Base-by-base conservation (phyloP, 139 green algal genomes). In the Picochlorum sp. region DNA sequence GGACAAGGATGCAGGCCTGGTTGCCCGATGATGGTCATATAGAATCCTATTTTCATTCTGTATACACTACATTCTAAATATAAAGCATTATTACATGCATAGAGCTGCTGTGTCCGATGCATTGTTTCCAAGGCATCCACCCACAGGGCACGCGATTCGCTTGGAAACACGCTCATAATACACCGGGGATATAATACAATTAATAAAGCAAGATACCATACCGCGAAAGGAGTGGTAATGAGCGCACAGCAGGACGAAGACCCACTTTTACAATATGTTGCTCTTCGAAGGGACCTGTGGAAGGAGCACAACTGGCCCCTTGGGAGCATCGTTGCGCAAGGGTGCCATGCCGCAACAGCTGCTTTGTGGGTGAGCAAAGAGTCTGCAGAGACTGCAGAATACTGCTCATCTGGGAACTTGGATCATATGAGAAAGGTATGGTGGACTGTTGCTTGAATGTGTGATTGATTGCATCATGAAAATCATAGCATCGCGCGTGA, bases 351-450 rank as follows among this genome's bases (percentile, higher is more conserved):
- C 6, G 79, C 83, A 4, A 83, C 82, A 2, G 90, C 92, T 4
- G 92, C 90, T 6, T 62, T 96, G 51, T 95, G 88, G 83, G 51
- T 62, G 0, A 79, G 79, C 23, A 65, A 76, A 20, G 72, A 92
- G 0, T 60, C 78, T 21, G 50, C 68, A 1, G 30, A 57, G 0
- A 90, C 85, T 4, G 52, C 72, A 14, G 15, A 62, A 11, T 98
- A 98, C 68, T 86, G 83, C 16, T 41, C 72, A 6, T 52, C 63
- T 0, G 76, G 84, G 0, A 83, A 89, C 24, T 61, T 97, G 3
- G 86, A 97, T 67, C 73, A 89, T 61, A 98, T 98, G 92, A 85
- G 82, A 72, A 98, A 97, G 84, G 92, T 92, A 41, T 41, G 34
- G 7, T 41, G 34, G 34, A 41, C 8, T 13, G 34, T 41, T 9